Conservation (phyloP, 2,329 filamentous ascomycete species). For the Chaetomium sp. region DNA sequence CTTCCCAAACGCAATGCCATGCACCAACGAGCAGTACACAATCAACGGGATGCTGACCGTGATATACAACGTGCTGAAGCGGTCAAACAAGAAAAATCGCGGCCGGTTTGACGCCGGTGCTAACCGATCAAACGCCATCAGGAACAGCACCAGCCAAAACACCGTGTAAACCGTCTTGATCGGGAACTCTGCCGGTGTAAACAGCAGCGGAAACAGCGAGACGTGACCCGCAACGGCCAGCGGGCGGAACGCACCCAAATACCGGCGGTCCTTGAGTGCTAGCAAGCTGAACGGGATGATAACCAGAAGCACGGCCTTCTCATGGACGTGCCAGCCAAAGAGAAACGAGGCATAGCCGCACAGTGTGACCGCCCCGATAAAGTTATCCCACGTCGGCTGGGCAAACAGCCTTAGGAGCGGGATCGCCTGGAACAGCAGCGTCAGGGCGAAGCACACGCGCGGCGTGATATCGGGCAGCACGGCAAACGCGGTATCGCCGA, state of each 20-base stretch:
- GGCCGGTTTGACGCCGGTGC: constrained; percentile 73
- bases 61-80: constrained; percentile 86
- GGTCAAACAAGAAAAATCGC: constrained; percentile 85
- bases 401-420: constrained; percentile 77
- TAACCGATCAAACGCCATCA: constrained; percentile 79
- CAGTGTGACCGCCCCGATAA: constrained; percentile 81
- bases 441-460: constrained; percentile 71
- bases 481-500: constrained; percentile 90
- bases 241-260: constrained; percentile 85
- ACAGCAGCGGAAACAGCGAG: constrained; percentile 88
- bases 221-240: constrained; percentile 91
- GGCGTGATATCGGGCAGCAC: constrained; percentile 83
- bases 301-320: constrained; percentile 90
- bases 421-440: constrained; percentile 72
- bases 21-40: constrained; percentile 77
- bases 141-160: constrained; percentile 81
- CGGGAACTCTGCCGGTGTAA: constrained; percentile 86
- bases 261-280: constrained; percentile 80
- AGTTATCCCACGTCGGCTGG: constrained; percentile 77
- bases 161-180: constrained; percentile 92
- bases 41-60: constrained; percentile 84
- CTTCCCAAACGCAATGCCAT: constrained; percentile 75
- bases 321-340: constrained; percentile 97
- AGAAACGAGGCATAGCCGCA: constrained; percentile 96
- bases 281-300: constrained; percentile 94